A percentile compares a stretch with the other conserved stretches of the same genome.
Evolutionary conservation across 352 stramenopile species (phyloP).

Genomic region (Phytopythium montanum): DNA sequence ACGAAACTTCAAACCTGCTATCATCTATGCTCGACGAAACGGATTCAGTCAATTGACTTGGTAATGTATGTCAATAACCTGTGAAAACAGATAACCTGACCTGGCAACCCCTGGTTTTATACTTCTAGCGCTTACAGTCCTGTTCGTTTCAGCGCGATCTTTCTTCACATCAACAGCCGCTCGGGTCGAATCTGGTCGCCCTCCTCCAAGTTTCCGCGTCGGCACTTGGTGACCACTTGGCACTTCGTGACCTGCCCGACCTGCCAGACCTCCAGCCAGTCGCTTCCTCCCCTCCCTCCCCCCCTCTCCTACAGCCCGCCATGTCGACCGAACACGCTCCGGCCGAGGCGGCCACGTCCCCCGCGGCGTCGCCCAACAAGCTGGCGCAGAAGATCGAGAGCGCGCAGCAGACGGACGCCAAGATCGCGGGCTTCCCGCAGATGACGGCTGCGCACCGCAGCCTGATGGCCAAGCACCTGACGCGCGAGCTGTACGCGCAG

Average conservation of each 20-base stretch:
- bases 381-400: slow-evolving; percentile 77
- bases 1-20: too few species aligned
- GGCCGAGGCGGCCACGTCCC: slow-evolving; percentile 12
- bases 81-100: too few species aligned
- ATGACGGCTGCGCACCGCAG: slow-evolving; percentile 74
- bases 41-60: too few species aligned
- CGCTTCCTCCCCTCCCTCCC: background rate
- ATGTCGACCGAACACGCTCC: slow-evolving; percentile 26
- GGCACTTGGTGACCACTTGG: too few species aligned
- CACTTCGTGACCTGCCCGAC: slow-evolving; percentile 11
- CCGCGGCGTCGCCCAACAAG: slow-evolving; percentile 68
- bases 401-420: slow-evolving; percentile 64
- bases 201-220: background rate
- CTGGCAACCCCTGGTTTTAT: too few species aligned
- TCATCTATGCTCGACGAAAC: too few species aligned
- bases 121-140: too few species aligned
- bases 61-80: too few species aligned
- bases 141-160: too few species aligned
- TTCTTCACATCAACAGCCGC: too few species aligned
- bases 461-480: slow-evolving; percentile 68
- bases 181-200: background rate
- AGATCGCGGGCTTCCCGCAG: slow-evolving; percentile 62
- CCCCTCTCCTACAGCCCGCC: background rate
- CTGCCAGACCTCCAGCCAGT: background rate
- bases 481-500: slow-evolving; percentile 64